A percentile compares a stretch with the other conserved stretches of the same genome.
Evolutionary conservation across 1,284 basidiomycete species (phyloP).

Genomic region (Ceratobasidium sp.): DNA sequence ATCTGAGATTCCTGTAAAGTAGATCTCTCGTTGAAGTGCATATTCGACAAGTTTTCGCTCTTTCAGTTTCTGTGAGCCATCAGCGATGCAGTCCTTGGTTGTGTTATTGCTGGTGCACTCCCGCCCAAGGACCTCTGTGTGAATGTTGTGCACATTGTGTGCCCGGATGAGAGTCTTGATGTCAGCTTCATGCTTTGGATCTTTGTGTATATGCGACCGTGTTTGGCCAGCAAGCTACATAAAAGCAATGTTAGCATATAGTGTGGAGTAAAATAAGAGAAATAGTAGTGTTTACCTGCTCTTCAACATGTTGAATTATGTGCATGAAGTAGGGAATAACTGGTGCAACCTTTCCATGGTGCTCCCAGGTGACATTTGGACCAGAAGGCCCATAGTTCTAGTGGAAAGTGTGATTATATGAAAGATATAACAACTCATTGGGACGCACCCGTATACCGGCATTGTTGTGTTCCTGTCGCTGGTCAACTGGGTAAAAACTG

Average conservation of each 20-base stretch:
- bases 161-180: not conserved
- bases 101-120: not conserved
- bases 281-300: not conserved
- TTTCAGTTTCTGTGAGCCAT: not conserved
- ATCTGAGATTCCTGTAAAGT: not conserved
- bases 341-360: not conserved
- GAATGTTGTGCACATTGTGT: not conserved
- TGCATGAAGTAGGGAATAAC: conserved; percentile 1
- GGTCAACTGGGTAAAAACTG: conserved; percentile 19
- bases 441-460: not conserved
- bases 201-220: conserved; percentile 11
- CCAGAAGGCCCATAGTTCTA: conserved; percentile 10
- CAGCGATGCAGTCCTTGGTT: not conserved
- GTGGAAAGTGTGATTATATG: not conserved
- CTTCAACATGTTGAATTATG: conserved; percentile 5
- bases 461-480: conserved; percentile 16
- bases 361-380: not conserved
- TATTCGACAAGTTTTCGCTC: not conserved
- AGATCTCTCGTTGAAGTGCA: not conserved
- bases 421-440: not conserved
- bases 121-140: not conserved
- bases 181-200: not conserved
- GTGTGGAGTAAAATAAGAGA: not conserved
- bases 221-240: not conserved
- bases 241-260: not conserved